Percentiles rank a stretch among this genome's conserved stretches.
These are phyloP conservation scores for Avena atlantica DNA, from an alignment of 176 grass and related monocot genomes.

Conservation along the genomic window DNA sequence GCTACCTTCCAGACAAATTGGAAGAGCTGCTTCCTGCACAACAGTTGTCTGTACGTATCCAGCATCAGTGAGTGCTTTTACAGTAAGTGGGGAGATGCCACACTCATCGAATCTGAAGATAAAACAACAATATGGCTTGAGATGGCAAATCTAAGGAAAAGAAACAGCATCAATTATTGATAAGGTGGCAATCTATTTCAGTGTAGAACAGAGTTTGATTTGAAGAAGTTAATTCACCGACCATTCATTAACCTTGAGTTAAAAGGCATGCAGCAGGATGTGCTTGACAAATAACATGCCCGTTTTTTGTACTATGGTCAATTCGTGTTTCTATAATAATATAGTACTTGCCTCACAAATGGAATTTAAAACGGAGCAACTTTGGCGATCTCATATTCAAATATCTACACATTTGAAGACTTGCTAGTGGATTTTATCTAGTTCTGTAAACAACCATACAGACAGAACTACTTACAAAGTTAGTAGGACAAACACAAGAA, in stretches of 20 bases:
- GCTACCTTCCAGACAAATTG: slow-evolving; percentile 82
- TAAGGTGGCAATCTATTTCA: slow-evolving; percentile 8
- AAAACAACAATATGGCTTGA: slow-evolving; percentile 21
- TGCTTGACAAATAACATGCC: neutral
- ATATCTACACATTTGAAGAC: slow-evolving; percentile 7
- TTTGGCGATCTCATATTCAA: neutral
- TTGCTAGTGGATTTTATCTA: slow-evolving; percentile 4
- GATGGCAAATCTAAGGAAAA: slow-evolving; percentile 42
- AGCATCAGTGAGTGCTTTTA: slow-evolving; percentile 85
- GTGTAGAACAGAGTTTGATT: neutral
- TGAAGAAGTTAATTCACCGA: slow-evolving; percentile 18
- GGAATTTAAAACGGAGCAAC: neutral
- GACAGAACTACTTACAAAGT: neutral
- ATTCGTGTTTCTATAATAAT: neutral
- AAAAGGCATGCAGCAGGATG: neutral
- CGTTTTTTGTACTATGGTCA: neutral
- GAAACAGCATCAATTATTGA: slow-evolving; percentile 5
- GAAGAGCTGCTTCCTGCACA: slow-evolving; percentile 89
- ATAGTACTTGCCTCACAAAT: slow-evolving; percentile 7
- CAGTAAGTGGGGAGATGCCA: slow-evolving; percentile 65
- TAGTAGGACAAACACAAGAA: slow-evolving; percentile 9
- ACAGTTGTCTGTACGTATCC: slow-evolving; percentile 81
- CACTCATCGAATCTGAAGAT: slow-evolving; percentile 52
- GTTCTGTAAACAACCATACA: neutral
- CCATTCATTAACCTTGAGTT: slow-evolving; percentile 20